phyloP scores from a whole-genome alignment of 495 filamentous ascomycete species.

The Aspergillus panamensis region DNA sequence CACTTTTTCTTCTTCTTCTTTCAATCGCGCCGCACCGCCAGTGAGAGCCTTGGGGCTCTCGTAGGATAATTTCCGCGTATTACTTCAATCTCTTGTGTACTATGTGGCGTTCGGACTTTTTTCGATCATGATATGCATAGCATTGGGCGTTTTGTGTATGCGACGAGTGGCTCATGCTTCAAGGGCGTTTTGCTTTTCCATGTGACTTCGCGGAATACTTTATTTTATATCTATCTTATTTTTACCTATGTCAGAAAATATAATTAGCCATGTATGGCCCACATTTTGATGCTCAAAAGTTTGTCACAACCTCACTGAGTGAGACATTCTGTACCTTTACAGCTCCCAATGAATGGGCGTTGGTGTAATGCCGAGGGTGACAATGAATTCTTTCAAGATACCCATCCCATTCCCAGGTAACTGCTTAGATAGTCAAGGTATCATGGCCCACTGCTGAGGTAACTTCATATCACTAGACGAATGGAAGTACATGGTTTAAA shows the following conservation, averaged over 20 bases:
- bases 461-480: too few relatives aligned
- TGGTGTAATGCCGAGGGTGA: too few relatives aligned
- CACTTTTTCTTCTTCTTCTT: not conserved
- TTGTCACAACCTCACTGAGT: not conserved
- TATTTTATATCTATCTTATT: not conserved
- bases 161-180: not conserved
- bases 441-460: too few relatives aligned
- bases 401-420: too few relatives aligned
- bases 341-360: too few relatives aligned
- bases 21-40: not conserved
- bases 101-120: conserved; percentile 14
- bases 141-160: conserved; percentile 15
- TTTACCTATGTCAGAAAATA: not conserved
- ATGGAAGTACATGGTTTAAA: too few relatives aligned
- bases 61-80: not conserved
- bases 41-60: not conserved
- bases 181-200: not conserved
- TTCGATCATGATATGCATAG: conserved; percentile 15
- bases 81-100: not conserved
- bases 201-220: not conserved
- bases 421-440: too few relatives aligned
- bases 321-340: too few relatives aligned
- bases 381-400: too few relatives aligned
- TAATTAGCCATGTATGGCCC: not conserved
- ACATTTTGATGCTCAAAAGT: not conserved